A percentile compares a stretch with the other conserved stretches of the same genome.
phyloP scores from a whole-genome alignment of 768 basidiomycete species.

The Galerina marginata region DNA sequence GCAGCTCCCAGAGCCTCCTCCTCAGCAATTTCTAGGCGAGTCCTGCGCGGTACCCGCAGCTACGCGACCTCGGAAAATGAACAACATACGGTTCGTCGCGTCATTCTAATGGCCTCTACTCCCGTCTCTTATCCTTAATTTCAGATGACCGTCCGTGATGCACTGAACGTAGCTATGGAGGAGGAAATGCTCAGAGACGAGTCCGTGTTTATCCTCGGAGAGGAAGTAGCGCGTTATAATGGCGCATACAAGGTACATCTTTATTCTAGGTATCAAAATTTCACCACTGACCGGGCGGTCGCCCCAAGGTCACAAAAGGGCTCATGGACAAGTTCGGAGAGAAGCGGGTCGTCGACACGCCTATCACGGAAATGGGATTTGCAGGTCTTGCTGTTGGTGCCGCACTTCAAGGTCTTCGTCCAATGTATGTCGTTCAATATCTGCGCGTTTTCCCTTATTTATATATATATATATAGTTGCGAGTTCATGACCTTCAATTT shows the following conservation, averaged over 20 bases:
- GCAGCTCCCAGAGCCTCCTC: slow-evolving; percentile 52
- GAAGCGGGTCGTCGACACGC: slow-evolving; percentile 96
- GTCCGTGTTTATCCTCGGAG: slow-evolving; percentile 92
- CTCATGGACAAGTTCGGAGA: slow-evolving; percentile 99
- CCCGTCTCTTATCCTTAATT: slow-evolving; percentile 5
- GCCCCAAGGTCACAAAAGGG: slow-evolving; percentile 89
- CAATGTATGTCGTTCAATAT: slow-evolving; percentile 61
- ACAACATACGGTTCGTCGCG: slow-evolving; percentile 44
- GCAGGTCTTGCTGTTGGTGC: slow-evolving; percentile 95
- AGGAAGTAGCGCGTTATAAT: slow-evolving; percentile 98
- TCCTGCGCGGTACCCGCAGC: slow-evolving; percentile 50
- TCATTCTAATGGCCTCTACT: slow-evolving; percentile 19
- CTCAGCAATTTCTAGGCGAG: slow-evolving; percentile 46
- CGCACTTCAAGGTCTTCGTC: slow-evolving; percentile 91
- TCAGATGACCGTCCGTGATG: slow-evolving; percentile 98
- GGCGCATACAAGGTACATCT: slow-evolving; percentile 87
- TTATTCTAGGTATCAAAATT: slow-evolving; percentile 2
- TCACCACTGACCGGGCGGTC: slow-evolving; percentile 13
- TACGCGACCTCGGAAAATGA: slow-evolving; percentile 67
- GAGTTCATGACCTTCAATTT: slow-evolving; percentile 99
- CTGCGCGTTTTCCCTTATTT: slow-evolving; percentile 2
- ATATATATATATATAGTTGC: slow-evolving; percentile 58
- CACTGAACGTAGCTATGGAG: slow-evolving; percentile 97
- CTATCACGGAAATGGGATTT: slow-evolving; percentile 98
- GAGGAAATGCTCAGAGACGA: slow-evolving; percentile 99